A percentile compares a stretch with the other conserved stretches of the same genome.
Conservation (phyloP, 1,284 basidiomycete species). For the Coniferiporia weirii region DNA sequence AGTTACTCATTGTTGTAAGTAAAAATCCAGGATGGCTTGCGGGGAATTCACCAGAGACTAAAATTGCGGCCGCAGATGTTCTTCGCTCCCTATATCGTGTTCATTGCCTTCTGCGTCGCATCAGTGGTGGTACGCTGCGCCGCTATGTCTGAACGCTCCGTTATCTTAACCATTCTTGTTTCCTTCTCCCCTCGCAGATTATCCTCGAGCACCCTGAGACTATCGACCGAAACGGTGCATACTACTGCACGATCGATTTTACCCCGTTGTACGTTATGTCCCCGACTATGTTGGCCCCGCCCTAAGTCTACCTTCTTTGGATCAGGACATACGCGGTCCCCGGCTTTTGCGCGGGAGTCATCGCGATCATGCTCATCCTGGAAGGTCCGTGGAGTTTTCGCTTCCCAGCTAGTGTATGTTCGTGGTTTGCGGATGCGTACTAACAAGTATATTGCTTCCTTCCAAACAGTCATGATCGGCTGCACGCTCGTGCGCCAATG, state of each 20-base stretch:
- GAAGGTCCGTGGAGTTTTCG: slow-evolving; percentile 6
- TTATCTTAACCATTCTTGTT: not conserved
- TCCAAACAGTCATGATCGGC: slow-evolving; percentile 9
- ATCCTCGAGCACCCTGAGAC: slow-evolving; percentile 6
- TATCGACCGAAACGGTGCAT: slow-evolving; percentile 8
- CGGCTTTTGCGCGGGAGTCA: slow-evolving; percentile 13
- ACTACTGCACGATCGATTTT: slow-evolving; percentile 14
- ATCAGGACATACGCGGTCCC: slow-evolving; percentile 7
- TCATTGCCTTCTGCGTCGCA: slow-evolving; percentile 10
- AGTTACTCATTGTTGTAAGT: slow-evolving; percentile 5
- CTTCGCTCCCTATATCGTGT: slow-evolving; percentile 12
- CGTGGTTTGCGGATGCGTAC: not conserved
- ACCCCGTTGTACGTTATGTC: slow-evolving; percentile 8
- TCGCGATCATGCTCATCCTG: slow-evolving; percentile 14
- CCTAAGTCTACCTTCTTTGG: too few species aligned
- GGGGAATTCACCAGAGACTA: not conserved
- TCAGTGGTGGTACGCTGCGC: slow-evolving; percentile 4
- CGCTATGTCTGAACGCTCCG: not conserved
- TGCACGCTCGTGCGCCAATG: slow-evolving; percentile 11
- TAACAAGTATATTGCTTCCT: not conserved
- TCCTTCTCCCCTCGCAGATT: not conserved
- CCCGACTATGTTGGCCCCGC: not conserved
- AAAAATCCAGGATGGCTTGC: not conserved
- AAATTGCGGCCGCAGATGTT: not conserved
- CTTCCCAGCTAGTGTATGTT: too few species aligned